phyloP scores from a whole-genome alignment of 768 basidiomycete genomes.

The Crepidotus variabilis region DNA sequence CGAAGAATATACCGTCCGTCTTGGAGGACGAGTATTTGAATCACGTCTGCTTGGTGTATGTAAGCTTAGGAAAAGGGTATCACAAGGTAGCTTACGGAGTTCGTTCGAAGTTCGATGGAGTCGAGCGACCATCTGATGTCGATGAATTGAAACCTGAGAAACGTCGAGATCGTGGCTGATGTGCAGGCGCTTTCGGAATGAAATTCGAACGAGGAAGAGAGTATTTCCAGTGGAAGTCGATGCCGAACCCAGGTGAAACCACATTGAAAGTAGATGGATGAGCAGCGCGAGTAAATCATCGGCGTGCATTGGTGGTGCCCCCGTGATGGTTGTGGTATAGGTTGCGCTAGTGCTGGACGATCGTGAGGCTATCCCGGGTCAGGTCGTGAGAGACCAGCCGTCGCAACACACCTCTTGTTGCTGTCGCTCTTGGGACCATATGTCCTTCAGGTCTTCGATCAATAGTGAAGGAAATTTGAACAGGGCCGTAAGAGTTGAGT shows the following conservation, averaged over 20 bases:
- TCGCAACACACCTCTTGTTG: conserved; percentile 1
- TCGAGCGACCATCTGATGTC: conserved; percentile 23
- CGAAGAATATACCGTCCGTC: conserved; percentile 16
- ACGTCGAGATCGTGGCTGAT: conserved; percentile 68
- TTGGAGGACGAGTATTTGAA: not conserved
- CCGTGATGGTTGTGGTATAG: not conserved
- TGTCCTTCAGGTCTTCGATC: conserved; percentile 27
- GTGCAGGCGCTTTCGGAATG: conserved; percentile 47
- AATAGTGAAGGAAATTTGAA: conserved; percentile 56
- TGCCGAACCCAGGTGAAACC: too few relatives aligned
- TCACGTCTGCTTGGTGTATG: not conserved
- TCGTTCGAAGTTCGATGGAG: conserved; percentile 18
- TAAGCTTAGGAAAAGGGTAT: not conserved
- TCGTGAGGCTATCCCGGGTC: not conserved
- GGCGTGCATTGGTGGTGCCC: not conserved
- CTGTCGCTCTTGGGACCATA: not conserved
- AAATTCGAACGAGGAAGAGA: conserved; percentile 58
- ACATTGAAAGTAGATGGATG: too few relatives aligned
- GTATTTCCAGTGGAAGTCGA: too few relatives aligned
- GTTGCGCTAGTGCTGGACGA: not conserved
- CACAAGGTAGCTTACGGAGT: conserved; percentile 19
- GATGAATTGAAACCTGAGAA: conserved; percentile 65
- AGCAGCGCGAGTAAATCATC: too few relatives aligned
- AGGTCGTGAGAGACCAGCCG: not conserved
- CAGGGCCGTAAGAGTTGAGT: conserved; percentile 45